Conservation (phyloP, 2,329 filamentous ascomycete species). For the Colletotrichum phormii region DNA sequence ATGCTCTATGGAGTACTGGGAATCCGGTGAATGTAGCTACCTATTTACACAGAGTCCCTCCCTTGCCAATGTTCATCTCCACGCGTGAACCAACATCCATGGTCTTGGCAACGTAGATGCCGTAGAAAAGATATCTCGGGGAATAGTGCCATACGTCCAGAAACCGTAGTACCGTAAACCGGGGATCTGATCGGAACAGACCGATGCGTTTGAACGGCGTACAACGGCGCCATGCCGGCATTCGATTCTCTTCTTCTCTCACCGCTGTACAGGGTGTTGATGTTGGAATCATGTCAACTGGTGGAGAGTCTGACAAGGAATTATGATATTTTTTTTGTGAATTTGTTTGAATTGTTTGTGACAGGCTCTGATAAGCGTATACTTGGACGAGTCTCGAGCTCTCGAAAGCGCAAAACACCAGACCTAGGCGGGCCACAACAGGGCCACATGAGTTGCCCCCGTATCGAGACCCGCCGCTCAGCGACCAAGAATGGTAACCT, state of each 20-base stretch:
- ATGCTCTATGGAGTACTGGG: too few relatives aligned
- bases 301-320: neutral
- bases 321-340: neutral
- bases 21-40: too few relatives aligned
- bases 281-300: neutral
- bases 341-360: neutral
- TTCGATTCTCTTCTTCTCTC: neutral
- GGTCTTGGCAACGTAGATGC: neutral
- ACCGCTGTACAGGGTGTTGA: too few relatives aligned
- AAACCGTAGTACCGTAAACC: neutral
- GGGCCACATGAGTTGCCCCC: neutral
- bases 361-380: conserved; percentile 27
- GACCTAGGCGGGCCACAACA: neutral
- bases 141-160: neutral
- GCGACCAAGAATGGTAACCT: conserved; percentile 21
- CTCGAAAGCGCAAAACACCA: neutral
- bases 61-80: neutral
- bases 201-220: neutral
- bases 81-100: neutral
- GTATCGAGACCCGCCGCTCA: conserved; percentile 13
- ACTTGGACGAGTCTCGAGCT: conserved; percentile 13
- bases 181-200: neutral
- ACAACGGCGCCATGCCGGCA: neutral
- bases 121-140: neutral
- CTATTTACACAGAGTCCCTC: too few relatives aligned